Base-by-base conservation (phyloP, 2,329 filamentous ascomycete species). In the Bipolaris victoriae region DNA sequence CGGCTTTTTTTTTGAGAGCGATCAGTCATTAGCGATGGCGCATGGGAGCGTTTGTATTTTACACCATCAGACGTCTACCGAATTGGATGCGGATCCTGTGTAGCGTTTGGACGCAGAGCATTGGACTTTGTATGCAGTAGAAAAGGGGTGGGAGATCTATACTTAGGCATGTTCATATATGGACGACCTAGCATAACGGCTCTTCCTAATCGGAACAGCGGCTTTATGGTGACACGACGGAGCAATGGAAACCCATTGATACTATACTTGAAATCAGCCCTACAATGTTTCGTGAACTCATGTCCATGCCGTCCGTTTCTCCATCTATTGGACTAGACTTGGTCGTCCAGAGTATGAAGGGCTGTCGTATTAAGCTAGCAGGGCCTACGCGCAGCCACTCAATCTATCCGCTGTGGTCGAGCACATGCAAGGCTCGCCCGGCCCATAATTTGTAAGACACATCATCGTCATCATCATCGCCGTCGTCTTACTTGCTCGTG, bases 11-110 rank as follows among this genome's bases (percentile, higher is more conserved):
- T 57, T 68, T 49, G 56, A 56, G 48, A 58, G 55, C 57, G 56
- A 65, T 63, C 60, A 65, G 52, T 67, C 71, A 75, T 75, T 66
- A 75, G 74, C 74, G 74, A 74, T 54, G 74, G 72, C 73, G 72
- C 64, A 66, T 53, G 62, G 68, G 44, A 62, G 60, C 54, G 16
- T 63, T 54, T 53, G 44, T 54, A 31, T 49, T 48, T 61, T 47
- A 43, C n/a, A 36, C 31, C 47, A 50, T 35, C 26, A 33, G 35
- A 16, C 15, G 39, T 24, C 26, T 53, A 54, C 24, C 51, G 46
- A 55, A 46, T 31, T 49, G 57, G 48, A 26, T 51, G 35, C 51
- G 55, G 48, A 61, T 62, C 56, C 55, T 57, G 40, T 37, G 44
- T 54, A 49, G 31, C 46, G 18, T 40, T 45, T 39, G 41, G 55